Evolutionary conservation across 2,329 filamentous ascomycete genomes (phyloP), one percentile per base, ranked within the genome.

Genomic region (Colletotrichum cereale): DNA sequence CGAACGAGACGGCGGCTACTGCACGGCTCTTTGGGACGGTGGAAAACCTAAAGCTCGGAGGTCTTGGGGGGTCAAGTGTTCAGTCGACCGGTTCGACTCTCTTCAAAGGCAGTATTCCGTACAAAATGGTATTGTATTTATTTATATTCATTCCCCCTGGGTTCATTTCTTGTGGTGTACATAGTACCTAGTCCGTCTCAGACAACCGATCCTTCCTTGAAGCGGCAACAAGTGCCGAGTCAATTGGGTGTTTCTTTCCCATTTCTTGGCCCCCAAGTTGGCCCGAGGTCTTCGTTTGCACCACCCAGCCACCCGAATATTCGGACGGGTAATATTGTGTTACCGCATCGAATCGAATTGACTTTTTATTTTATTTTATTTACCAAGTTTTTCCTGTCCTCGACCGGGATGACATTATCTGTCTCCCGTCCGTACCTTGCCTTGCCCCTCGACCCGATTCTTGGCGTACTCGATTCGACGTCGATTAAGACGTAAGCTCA

Each of bases 241-340:
- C 24, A 38, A 29, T 53, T 42, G 36, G 10, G 10, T n/a, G 18
- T 42, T 21, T n/a, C 34, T 29, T 36, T 40, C 26, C 42, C 31
- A 24, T n/a, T 31, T 26, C 29, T n/a, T 31, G 57, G 34, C 16
- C 47, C 24, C 47, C 24, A 63, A 34, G n/a, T 36, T 40, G 44
- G 31, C 66, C 57, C 57, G 42, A 71, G 36, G 68, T 52, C 26
- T 34, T 58, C 31, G 31, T 62, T 52, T 62, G 47, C 44, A 26
- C 52, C 65, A 69, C 21, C 68, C 69, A 72, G 53, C 66, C 69
- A 72, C 69, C 69, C 40, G 31, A 55, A 60, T 72, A 72, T 68
- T 71, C 52, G 52, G 64, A 62, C 64, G 42, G 66, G 63, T 47
- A 29, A 3, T 31, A 14, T 21, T 50, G 26, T 53, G 52, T 38